Percentiles rank a stretch among this genome's conserved stretches.
phyloP scores from a whole-genome alignment of 495 filamentous ascomycete species.

The Neurospora africana region DNA sequence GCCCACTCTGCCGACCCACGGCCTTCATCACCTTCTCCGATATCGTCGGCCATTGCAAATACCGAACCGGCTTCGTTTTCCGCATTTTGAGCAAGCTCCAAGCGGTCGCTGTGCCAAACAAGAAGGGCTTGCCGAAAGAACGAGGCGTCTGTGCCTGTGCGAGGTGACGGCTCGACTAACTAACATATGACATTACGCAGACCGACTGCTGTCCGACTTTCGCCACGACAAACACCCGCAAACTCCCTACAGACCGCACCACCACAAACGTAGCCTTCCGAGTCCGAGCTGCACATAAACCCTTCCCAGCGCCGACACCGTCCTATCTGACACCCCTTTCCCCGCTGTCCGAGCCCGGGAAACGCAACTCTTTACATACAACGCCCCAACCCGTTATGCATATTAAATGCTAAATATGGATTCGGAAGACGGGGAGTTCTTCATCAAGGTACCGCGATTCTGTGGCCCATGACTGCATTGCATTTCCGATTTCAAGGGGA shows the following conservation, averaged over 20 bases:
- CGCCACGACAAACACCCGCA: conserved; percentile 11
- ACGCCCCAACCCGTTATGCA: conserved; percentile 26
- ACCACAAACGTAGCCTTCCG: not conserved
- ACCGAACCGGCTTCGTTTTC: not conserved
- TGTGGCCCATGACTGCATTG: not conserved
- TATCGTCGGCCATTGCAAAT: not conserved
- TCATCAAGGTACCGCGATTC: conserved; percentile 58
- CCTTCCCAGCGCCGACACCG: not conserved
- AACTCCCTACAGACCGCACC: not conserved
- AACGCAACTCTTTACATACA: conserved; percentile 11
- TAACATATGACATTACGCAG: conserved; percentile 23
- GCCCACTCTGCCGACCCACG: not conserved
- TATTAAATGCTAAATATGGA: conserved; percentile 47
- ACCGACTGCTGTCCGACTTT: conserved; percentile 16
- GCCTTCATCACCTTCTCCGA: not conserved
- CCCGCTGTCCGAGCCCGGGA: conserved; percentile 4
- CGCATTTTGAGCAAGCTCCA: not conserved
- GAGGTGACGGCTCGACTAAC: conserved; percentile 17
- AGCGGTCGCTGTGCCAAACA: conserved; percentile 1
- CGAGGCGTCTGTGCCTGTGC: conserved; percentile 8
- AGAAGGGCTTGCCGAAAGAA: conserved; percentile 1
- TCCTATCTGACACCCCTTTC: not conserved
- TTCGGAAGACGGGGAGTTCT: conserved; percentile 82
- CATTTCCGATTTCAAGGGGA: not conserved
- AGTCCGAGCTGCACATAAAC: not conserved